Conservation (phyloP, 148 eudicot species). For the Nepenthes mirabilis region DNA sequence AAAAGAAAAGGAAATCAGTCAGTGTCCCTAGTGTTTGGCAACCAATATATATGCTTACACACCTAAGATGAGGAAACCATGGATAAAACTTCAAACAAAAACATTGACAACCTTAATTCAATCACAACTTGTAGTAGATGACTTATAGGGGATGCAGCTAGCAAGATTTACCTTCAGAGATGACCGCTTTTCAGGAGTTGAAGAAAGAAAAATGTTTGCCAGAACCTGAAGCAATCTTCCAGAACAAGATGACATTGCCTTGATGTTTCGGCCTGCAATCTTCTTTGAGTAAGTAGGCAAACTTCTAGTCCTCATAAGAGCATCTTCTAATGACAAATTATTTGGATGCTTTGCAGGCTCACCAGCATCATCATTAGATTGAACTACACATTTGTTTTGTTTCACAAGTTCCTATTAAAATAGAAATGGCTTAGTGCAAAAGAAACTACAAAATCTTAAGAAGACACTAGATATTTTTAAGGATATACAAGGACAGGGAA, state of each 20-base stretch:
- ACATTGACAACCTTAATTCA: no score
- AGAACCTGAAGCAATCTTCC: constrained; percentile 51
- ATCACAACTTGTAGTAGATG: no score
- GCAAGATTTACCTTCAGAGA: constrained; percentile 42
- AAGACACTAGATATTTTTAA: background rate
- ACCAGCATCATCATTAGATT: constrained; percentile 18
- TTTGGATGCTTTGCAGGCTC: constrained; percentile 15
- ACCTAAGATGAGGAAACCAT: no score
- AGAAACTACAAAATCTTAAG: background rate
- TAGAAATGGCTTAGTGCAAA: background rate
- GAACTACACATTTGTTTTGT: constrained; percentile 31
- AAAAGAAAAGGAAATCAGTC: no score
- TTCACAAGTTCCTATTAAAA: constrained; percentile 56
- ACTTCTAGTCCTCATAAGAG: constrained; percentile 16
- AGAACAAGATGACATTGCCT: constrained; percentile 41
- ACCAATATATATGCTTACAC: no score
- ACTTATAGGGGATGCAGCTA: background rate
- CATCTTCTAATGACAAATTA: constrained; percentile 16
- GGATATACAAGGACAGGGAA: background rate
- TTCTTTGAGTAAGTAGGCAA: constrained; percentile 31
- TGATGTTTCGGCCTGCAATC: constrained; percentile 37
- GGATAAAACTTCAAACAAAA: no score
- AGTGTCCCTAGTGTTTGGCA: no score
- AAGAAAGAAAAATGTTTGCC: constrained; percentile 32
- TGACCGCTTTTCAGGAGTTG: constrained; percentile 33